Evolutionary conservation across 495 filamentous ascomycete species (phyloP).

Genomic region (Penicillium manginii): DNA sequence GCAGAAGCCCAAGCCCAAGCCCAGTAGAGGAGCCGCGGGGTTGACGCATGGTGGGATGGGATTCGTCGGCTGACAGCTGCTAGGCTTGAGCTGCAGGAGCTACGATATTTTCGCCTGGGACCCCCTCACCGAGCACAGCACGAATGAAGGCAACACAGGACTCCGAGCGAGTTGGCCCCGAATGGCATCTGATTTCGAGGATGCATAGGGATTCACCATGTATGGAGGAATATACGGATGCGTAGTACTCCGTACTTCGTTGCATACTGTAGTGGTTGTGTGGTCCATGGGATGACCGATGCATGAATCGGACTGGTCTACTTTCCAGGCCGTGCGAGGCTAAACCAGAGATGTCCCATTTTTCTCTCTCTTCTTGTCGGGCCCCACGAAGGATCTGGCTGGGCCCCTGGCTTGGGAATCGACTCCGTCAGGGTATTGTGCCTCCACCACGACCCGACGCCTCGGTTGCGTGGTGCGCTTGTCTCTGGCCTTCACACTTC

Average conservation of each 20-base stretch:
- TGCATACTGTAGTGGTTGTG: not conserved
- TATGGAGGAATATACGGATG: no score
- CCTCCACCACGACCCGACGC: constrained; percentile 3
- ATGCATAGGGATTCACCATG: not conserved
- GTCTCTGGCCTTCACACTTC: not conserved
- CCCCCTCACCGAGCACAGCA: not conserved
- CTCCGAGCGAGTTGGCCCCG: no score
- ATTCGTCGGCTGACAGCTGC: constrained; percentile 2
- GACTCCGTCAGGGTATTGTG: not conserved
- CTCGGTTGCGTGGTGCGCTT: constrained; percentile 3
- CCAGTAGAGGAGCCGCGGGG: not conserved
- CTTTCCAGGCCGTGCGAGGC: not conserved
- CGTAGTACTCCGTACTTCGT: no score
- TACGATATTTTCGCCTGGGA: not conserved
- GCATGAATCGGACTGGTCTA: not conserved
- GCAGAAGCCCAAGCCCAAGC: not conserved
- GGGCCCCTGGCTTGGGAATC: not conserved
- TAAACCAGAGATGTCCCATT: not conserved
- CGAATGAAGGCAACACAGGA: not conserved
- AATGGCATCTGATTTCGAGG: no score
- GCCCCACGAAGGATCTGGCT: not conserved
- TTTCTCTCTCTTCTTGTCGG: not conserved
- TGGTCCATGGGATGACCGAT: not conserved
- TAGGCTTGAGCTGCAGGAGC: not conserved
- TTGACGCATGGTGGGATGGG: not conserved